A percentile compares a stretch with the other conserved stretches of the same genome.
These are phyloP conservation scores for Phaeosphaeriaceae sp. DNA, from an alignment of 2,329 filamentous ascomycete genomes.

Conservation along the genomic window DNA sequence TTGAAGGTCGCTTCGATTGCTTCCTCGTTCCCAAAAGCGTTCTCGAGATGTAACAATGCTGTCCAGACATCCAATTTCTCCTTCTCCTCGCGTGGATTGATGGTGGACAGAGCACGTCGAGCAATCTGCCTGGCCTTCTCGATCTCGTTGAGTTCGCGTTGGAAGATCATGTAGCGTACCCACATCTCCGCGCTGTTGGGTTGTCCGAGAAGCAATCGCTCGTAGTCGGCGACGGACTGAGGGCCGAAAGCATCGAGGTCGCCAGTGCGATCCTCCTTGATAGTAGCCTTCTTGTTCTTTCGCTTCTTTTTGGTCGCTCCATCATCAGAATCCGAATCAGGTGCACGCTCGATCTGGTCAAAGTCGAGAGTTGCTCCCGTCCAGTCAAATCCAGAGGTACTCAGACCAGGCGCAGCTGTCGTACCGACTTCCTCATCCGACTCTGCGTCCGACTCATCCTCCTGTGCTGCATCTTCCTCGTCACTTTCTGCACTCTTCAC, in stretches of 20 bases:
- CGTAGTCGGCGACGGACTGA: constrained; percentile 89
- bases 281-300: constrained; percentile 76
- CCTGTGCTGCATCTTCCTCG: constrained; percentile 43
- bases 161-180: constrained; percentile 99
- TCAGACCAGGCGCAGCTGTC: constrained; percentile 62
- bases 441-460: constrained; percentile 44
- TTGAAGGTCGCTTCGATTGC: constrained; percentile 86
- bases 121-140: constrained; percentile 88
- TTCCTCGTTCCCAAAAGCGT: constrained; percentile 84
- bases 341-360: constrained; percentile 61
- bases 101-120: constrained; percentile 87
- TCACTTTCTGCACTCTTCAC: constrained; percentile 49
- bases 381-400: constrained; percentile 86
- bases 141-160: constrained; percentile 89
- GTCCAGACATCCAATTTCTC: constrained; percentile 98
- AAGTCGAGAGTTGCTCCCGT: constrained; percentile 65
- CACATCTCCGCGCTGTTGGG: constrained; percentile 93
- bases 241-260: constrained; percentile 88
- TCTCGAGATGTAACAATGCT: constrained; percentile 91
- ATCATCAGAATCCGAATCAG: constrained; percentile 62
- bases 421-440: constrained; percentile 29
- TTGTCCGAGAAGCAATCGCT: constrained; percentile 88
- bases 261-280: constrained; percentile 88
- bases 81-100: constrained; percentile 86
- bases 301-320: constrained; percentile 65